Conservation (phyloP, 768 basidiomycete species). For the Melanogaster broomeanus region DNA sequence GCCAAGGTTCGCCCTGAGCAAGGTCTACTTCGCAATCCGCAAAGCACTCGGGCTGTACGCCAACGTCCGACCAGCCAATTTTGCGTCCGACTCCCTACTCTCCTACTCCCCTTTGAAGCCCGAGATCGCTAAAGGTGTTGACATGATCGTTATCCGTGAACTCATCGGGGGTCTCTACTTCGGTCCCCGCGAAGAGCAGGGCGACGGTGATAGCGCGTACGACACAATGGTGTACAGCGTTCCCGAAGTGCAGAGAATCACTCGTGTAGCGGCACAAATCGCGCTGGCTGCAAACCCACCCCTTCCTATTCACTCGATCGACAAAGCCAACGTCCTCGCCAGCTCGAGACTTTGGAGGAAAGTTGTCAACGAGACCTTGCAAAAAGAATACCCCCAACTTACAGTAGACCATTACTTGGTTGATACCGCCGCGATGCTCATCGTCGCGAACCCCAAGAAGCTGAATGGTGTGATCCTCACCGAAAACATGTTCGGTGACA, state of each 20-base stretch:
- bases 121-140: constrained; percentile 76
- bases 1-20: constrained; percentile 89
- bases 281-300: constrained; percentile 84
- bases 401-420: constrained; percentile 90
- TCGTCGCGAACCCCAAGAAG: constrained; percentile 86
- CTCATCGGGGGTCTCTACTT: constrained; percentile 97
- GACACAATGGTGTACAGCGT: constrained; percentile 95
- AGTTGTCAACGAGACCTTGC: constrained; percentile 83
- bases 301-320: constrained; percentile 86
- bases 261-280: constrained; percentile 92
- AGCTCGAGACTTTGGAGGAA: constrained; percentile 93
- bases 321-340: constrained; percentile 99
- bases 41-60: constrained; percentile 95
- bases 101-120: constrained; percentile 87
- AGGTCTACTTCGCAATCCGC: constrained; percentile 83
- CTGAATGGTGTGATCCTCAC: constrained; percentile 95
- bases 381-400: constrained; percentile 86
- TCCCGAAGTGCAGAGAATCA: constrained; percentile 89
- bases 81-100: constrained; percentile 89
- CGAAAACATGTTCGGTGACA: constrained; percentile 96
- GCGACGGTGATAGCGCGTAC: constrained; percentile 72
- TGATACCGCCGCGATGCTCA: constrained; percentile 95
- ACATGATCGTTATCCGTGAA: constrained; percentile 95
- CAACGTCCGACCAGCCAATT: constrained; percentile 96
- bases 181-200: constrained; percentile 88